A percentile compares a stretch with the other conserved stretches of the same genome.
Conservation (phyloP, 441 rosid species). For the Populus hybrid region DNA sequence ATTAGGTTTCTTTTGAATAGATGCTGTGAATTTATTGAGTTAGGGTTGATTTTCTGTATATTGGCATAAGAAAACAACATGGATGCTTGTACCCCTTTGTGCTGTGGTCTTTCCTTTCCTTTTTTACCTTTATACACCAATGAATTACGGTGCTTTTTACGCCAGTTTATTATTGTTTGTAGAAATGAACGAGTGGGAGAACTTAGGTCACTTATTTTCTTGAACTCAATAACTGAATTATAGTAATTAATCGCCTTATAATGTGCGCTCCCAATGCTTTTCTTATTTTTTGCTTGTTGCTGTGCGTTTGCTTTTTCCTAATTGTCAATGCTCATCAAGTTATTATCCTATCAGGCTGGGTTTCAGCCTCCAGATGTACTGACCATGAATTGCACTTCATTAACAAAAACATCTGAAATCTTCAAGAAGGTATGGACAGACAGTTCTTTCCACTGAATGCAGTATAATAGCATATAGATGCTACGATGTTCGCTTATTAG, state of each 20-base stretch:
- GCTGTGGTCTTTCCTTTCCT: not conserved
- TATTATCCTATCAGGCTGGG: slow-evolving; percentile 39
- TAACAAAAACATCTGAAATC: slow-evolving; percentile 58
- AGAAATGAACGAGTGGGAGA: not conserved
- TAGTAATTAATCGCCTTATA: not conserved
- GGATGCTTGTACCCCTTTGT: not conserved
- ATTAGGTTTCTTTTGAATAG: not conserved
- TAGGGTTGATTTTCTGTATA: not conserved
- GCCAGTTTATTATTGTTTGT: not conserved
- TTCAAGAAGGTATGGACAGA: slow-evolving; percentile 58
- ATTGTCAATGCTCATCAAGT: not conserved
- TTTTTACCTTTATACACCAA: not conserved
- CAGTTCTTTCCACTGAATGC: not conserved
- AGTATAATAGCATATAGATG: not conserved
- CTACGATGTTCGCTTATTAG: slow-evolving; percentile 1
- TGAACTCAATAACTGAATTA: not conserved
- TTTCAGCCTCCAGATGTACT: slow-evolving; percentile 50
- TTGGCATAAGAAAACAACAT: not conserved
- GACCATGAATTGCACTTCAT: slow-evolving; percentile 63
- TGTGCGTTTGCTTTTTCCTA: not conserved
- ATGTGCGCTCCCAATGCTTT: not conserved
- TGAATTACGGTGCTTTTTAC: not conserved
- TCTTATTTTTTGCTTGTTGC: not conserved
- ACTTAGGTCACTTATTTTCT: not conserved
- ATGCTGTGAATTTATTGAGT: not conserved